Evolutionary conservation across 225 moss, liverwort and hornwort species (phyloP).

Genomic region (Asterella californica): DNA sequence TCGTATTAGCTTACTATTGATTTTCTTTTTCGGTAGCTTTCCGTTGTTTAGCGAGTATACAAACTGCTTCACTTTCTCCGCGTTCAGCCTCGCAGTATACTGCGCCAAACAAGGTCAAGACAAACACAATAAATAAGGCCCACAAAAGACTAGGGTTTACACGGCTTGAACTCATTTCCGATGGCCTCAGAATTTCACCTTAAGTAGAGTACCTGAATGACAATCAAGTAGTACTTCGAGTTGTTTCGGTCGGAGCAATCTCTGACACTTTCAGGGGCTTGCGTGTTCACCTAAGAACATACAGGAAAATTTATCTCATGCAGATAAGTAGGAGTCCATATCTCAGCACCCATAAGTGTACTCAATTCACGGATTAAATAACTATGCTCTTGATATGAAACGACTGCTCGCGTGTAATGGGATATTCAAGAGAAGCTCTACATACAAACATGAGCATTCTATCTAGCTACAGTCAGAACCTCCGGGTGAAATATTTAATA

Average conservation of each 20-base stretch:
- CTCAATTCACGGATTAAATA: background rate
- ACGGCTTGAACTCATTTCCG: background rate
- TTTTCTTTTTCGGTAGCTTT: conserved; percentile 75
- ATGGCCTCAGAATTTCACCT: background rate
- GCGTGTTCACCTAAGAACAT: conserved; percentile 74
- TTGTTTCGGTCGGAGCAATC: conserved; percentile 82
- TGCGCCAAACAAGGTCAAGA: conserved; percentile 30
- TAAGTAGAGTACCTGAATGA: conserved; percentile 57
- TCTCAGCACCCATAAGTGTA: background rate
- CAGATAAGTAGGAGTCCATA: background rate
- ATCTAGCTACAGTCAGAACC: background rate
- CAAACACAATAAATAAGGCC: background rate
- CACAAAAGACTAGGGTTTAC: background rate
- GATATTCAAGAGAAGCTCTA: background rate
- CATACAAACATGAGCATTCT: background rate
- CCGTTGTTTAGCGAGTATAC: conserved; percentile 75
- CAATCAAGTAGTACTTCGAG: conserved; percentile 86
- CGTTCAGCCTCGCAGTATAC: conserved; percentile 84
- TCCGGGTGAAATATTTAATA: background rate
- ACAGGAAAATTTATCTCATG: background rate
- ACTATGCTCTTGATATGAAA: background rate
- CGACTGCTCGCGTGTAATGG: no score
- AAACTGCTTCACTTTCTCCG: conserved; percentile 85
- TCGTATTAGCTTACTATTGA: conserved; percentile 65
- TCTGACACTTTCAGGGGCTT: conserved; percentile 68